Evolutionary conservation across 2,329 filamentous ascomycete species (phyloP).

Genomic region (Neoscytalidium dimidiatum): DNA sequence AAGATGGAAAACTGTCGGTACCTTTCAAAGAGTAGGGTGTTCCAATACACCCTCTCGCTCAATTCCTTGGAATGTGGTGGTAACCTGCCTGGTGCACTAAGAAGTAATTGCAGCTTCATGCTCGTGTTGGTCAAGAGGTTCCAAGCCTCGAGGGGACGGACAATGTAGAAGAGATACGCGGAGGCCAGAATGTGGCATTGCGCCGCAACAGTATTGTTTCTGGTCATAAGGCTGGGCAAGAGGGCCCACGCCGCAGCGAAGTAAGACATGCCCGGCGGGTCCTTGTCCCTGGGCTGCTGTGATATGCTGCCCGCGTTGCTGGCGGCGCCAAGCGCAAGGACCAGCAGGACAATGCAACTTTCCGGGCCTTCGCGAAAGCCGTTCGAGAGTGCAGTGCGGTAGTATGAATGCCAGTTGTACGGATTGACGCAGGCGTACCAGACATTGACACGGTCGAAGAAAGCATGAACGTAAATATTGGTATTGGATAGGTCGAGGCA

Average conservation of each 20-base stretch:
- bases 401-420: slow-evolving; percentile 76
- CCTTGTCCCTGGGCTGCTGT: slow-evolving; percentile 65
- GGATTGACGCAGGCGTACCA: slow-evolving; percentile 88
- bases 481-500: slow-evolving; percentile 75
- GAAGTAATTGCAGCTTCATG: slow-evolving; percentile 76
- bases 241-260: slow-evolving; percentile 80
- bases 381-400: slow-evolving; percentile 72
- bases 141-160: slow-evolving; percentile 82
- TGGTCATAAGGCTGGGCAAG: slow-evolving; percentile 75
- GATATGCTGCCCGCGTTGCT: slow-evolving; percentile 77
- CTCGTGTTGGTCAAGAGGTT: slow-evolving; percentile 76
- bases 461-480: slow-evolving; percentile 73
- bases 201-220: slow-evolving; percentile 74
- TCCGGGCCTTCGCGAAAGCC: slow-evolving; percentile 78
- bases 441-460: slow-evolving; percentile 78
- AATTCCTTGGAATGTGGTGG: slow-evolving; percentile 71
- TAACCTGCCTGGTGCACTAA: slow-evolving; percentile 72
- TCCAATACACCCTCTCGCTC: slow-evolving; percentile 81
- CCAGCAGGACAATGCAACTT: slow-evolving; percentile 78
- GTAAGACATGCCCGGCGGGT: slow-evolving; percentile 75
- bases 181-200: slow-evolving; percentile 81
- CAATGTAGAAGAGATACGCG: slow-evolving; percentile 80
- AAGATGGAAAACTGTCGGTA: slow-evolving; percentile 17
- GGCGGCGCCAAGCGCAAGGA: slow-evolving; percentile 75
- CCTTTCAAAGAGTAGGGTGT: slow-evolving; percentile 75